Evolutionary conservation across 2,329 filamentous ascomycete species (phyloP).

Genomic region (Pyrenophora seminiperda): DNA sequence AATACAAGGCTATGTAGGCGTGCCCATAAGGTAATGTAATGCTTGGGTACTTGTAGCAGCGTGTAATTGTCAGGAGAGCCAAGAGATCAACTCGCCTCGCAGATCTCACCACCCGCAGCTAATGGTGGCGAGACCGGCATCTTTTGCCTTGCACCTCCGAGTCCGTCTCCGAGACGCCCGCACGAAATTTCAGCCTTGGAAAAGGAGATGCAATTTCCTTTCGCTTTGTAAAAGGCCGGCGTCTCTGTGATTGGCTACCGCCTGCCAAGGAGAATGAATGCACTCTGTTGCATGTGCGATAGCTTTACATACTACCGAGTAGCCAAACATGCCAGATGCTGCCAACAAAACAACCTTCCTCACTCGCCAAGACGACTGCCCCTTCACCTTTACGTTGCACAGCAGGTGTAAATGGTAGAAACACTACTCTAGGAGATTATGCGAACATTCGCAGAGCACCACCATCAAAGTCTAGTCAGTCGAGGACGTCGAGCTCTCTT

Average conservation of each 20-base stretch:
- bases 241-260: slow-evolving; percentile 1
- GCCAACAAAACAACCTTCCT: too few species aligned
- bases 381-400: too few species aligned
- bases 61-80: slow-evolving; percentile 30
- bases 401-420: too few species aligned
- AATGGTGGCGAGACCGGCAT: slow-evolving; percentile 29
- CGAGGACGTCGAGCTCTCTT: too few species aligned
- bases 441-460: too few species aligned
- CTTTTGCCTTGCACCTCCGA: slow-evolving; percentile 12
- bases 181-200: slow-evolving; percentile 7
- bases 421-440: too few species aligned
- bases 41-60: not conserved
- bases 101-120: slow-evolving; percentile 27
- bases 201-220: slow-evolving; percentile 21
- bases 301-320: too few species aligned
- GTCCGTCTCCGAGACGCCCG: slow-evolving; percentile 12
- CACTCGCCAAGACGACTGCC: too few species aligned
- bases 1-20: not conserved
- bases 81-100: slow-evolving; percentile 17
- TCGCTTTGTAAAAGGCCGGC: slow-evolving; percentile 1
- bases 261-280: not conserved
- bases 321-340: too few species aligned
- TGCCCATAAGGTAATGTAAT: not conserved
- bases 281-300: too few species aligned
- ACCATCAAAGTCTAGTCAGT: too few species aligned